Evolutionary conservation across 2,329 filamentous ascomycete genomes (phyloP).

Genomic region (Cladophialophora yegresii): DNA sequence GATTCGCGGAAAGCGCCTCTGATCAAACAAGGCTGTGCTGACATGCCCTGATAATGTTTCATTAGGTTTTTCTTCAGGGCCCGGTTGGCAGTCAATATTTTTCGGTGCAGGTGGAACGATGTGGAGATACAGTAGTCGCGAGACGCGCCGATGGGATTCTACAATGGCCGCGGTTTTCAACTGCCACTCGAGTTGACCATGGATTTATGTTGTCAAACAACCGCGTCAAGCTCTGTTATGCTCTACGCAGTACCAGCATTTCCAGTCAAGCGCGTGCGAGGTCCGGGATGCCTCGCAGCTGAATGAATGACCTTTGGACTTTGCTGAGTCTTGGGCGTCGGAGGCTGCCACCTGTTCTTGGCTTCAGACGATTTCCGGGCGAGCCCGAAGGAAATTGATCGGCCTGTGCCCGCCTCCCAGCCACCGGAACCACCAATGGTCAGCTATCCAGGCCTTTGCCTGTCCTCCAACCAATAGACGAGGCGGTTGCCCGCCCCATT

Average conservation of each 20-base stretch:
- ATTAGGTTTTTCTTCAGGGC: background rate
- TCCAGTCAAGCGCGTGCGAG: background rate
- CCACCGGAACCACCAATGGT: background rate
- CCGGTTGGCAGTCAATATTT: background rate
- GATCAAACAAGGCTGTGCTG: conserved; percentile 24
- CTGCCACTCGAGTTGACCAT: background rate
- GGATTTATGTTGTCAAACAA: background rate
- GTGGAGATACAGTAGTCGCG: conserved; percentile 5
- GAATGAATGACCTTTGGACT: background rate
- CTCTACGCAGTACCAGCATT: background rate
- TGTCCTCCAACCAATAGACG: conserved; percentile 7
- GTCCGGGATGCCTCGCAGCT: background rate
- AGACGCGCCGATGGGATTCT: background rate
- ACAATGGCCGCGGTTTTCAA: background rate
- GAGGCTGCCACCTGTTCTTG: conserved; percentile 5
- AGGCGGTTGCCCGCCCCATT: conserved; percentile 8
- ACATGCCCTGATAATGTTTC: background rate
- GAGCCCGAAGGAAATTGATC: background rate
- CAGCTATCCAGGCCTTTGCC: conserved; percentile 1
- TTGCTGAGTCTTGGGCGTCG: background rate
- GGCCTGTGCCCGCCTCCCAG: conserved; percentile 7
- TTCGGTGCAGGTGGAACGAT: background rate
- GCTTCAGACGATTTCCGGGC: background rate
- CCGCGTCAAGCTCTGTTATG: background rate
- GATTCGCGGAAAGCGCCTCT: conserved; percentile 21